Conservation (phyloP, 257 asterid species). For the Nicotiana tomentosiformis region DNA sequence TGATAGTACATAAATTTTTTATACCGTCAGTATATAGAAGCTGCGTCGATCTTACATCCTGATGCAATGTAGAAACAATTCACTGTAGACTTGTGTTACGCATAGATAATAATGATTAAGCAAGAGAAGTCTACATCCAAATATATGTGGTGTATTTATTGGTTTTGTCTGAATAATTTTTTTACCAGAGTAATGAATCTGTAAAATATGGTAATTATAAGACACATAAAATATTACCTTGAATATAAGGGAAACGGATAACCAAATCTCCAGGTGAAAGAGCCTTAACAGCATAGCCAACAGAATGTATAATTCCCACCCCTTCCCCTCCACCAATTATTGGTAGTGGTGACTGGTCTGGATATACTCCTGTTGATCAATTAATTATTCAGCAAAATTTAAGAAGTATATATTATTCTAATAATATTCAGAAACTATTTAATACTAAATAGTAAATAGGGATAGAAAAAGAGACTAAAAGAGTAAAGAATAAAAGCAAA, state of each 20-base stretch:
- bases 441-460: no score
- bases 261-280: slow-evolving; percentile 76
- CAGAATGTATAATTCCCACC: slow-evolving; percentile 69
- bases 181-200: neutral
- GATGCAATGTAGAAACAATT: no score
- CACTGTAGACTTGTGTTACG: no score
- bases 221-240: slow-evolving; percentile 35
- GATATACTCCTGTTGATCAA: slow-evolving; percentile 61
- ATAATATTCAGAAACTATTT: neutral
- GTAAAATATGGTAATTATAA: neutral
- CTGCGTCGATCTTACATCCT: no score
- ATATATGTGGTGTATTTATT: no score
- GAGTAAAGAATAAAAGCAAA: no score
- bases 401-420: neutral
- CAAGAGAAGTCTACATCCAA: no score
- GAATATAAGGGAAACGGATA: slow-evolving; percentile 79
- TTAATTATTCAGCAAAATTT: neutral
- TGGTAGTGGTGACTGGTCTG: slow-evolving; percentile 79
- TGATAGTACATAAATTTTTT: no score
- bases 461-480: no score
- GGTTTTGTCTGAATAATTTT: rapidly evolving
- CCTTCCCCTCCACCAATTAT: slow-evolving; percentile 96
- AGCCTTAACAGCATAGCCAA: slow-evolving; percentile 70
- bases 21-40: no score
- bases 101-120: no score